These are phyloP conservation scores for Trametes punicea DNA, from an alignment of 768 basidiomycete genomes.

Conservation along the genomic window DNA sequence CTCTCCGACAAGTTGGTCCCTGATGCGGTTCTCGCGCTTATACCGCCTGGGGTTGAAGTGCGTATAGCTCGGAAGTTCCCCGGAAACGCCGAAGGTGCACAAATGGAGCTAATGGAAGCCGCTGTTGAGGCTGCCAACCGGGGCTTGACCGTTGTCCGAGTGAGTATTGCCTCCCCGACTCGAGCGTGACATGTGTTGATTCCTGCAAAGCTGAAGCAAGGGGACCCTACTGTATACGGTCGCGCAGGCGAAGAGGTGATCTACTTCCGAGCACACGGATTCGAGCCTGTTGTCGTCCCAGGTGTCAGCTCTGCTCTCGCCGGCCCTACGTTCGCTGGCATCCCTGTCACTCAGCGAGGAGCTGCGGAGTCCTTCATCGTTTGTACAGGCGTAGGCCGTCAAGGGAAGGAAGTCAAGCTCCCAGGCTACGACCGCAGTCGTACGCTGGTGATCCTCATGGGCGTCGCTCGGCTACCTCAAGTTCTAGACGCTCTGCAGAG, in stretches of 20 bases:
- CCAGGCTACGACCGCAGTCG: slow-evolving; percentile 83
- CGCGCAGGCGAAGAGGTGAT: slow-evolving; percentile 93
- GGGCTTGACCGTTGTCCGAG: slow-evolving; percentile 85
- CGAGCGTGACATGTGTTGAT: background rate
- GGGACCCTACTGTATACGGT: slow-evolving; percentile 94
- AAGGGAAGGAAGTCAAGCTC: slow-evolving; percentile 77
- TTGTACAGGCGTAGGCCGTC: slow-evolving; percentile 90
- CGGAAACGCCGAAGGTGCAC: slow-evolving; percentile 93
- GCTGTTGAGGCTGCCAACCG: slow-evolving; percentile 78
- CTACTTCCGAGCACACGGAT: slow-evolving; percentile 84
- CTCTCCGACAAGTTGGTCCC: slow-evolving; percentile 97
- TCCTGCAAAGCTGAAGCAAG: slow-evolving; percentile 79
- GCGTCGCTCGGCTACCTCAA: slow-evolving; percentile 78
- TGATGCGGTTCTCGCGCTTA: slow-evolving; percentile 76
- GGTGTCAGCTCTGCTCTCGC: slow-evolving; percentile 90
- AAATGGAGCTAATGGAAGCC: slow-evolving; percentile 90
- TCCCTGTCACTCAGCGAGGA: slow-evolving; percentile 94
- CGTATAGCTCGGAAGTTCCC: slow-evolving; percentile 97
- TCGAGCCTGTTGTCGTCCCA: slow-evolving; percentile 81
- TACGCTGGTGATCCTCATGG: slow-evolving; percentile 90
- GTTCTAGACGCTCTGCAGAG: slow-evolving; percentile 60
- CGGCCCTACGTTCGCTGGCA: slow-evolving; percentile 83
- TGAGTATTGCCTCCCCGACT: slow-evolving; percentile 36
- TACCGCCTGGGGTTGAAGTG: slow-evolving; percentile 68
- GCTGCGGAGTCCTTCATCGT: slow-evolving; percentile 87